Evolutionary conservation across 2,329 filamentous ascomycete species (phyloP), one percentile per base, ranked within the genome.

Genomic region (Fusarium agapanthi): DNA sequence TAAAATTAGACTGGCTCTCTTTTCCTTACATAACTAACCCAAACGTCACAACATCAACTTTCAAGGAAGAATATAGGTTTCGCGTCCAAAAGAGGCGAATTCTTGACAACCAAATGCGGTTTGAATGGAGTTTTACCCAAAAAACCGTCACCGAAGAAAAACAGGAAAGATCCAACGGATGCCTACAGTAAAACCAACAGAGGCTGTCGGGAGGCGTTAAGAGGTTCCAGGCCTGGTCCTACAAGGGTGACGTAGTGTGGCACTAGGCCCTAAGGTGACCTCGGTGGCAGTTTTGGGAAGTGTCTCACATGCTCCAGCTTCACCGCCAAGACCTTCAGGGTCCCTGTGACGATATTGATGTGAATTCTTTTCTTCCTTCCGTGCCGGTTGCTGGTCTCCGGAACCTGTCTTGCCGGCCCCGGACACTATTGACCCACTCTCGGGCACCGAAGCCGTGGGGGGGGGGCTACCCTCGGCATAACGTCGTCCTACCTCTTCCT

Each of bases 271-370:
- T 75, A 72, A 13, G 24, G 50, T 15, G 24, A 24, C 51, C 38
- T 77, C 73, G 75, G 75, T 77, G 67, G 67, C 73, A 61, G 59
- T 69, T 75, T 76, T 70, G 26, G 73, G 75, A 47, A 77, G 63
- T 75, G 22, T 67, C 69, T 77, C 75, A 68, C 75, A 74, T 77
- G 75, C 61, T 59, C 65, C 38, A 40, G 30, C 70, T 71, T 71
- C 71, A 73, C 70, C 71, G 70, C 71, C 67, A 73, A 73, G 66
- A 73, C 62, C 45, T 59, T 53, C 57, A 64, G 68, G 69, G 47
- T 72, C 55, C 24, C 53, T 51, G 37, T 53, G 45, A 41, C 35
- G 43, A 72, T 67, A 35, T 32, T 51, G 55, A 62, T 24, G 32
- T 32, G 43, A 53, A 67, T 53, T 44, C 48, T 59, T 34, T 56